Base-by-base conservation (phyloP, 1,284 basidiomycete genomes). In the Quambalaria eucalypti region DNA sequence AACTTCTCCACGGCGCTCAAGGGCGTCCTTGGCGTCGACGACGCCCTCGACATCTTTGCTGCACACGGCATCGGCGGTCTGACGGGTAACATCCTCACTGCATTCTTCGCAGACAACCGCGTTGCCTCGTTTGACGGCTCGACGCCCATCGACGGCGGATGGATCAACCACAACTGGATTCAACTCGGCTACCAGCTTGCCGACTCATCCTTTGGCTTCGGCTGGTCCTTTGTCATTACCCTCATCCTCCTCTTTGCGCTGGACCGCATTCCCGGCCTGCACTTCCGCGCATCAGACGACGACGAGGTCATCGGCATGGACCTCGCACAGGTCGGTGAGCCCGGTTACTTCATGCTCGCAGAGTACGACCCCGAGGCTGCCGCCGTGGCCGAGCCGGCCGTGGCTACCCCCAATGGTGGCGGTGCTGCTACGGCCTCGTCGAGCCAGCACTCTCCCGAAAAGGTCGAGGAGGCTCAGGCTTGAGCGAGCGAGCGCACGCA, bases 1-100 rank as follows among this genome's bases (percentile, higher is more conserved):
- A 97, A 97, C 80, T 95, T 90, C 72, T 89, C 87, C 16, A 97
- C 92, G 21, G 88, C 91, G 76, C 82, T 97, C 78, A 97, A 96
- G 78, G 88, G 55, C 50, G 21, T 65, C 29, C 42, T 69, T 19
- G 69, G 72, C 84, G 66, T 68, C 60, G 71, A 75, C 33, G 73
- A 75, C 52, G 73, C 78, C 7, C 77, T 80, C 55, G 81, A 82
- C 70, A 77, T 95, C 76, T 96, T 93, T 66, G 90, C 90, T 2
- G 86, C 86, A 0, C 90, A 97, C 77, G 87, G 81, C 54, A 78
- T 96, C 51, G 91, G 90, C 30, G 93, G 93, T 47, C 79, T 93
- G 52, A 82, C 89, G 52, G 93, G 93, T 16, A 89, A 90, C 76
- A 61, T 90, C 60, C 79, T 90, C 50, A 90, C 88, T 1, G 91